These are phyloP conservation scores for Pythium myriotylum DNA, from an alignment of 352 stramenopile species.

Conservation along the genomic window DNA sequence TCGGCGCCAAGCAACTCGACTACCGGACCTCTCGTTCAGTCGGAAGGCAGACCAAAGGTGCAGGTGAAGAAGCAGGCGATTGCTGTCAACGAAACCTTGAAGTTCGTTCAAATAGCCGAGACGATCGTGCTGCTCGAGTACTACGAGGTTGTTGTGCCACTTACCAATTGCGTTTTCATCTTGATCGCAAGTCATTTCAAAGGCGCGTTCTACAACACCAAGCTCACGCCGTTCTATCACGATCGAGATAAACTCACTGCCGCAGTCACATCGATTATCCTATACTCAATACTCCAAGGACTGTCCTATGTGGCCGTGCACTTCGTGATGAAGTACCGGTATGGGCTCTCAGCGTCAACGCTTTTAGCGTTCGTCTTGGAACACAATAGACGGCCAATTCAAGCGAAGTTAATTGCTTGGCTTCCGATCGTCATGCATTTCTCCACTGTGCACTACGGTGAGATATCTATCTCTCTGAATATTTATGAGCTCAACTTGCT, in stretches of 20 bases:
- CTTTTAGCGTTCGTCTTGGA: no score
- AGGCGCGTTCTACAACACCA: conserved; percentile 11
- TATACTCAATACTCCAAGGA: conserved; percentile 5
- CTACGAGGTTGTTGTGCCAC: conserved; percentile 22
- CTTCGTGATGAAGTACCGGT: conserved; percentile 21
- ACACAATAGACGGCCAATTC: no score
- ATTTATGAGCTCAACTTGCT: no score
- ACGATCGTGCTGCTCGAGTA: conserved; percentile 25
- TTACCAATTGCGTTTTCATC: conserved; percentile 20
- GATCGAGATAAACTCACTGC: background rate
- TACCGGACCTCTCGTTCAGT: no score
- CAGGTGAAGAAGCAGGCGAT: background rate
- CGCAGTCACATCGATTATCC: background rate
- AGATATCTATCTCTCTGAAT: no score
- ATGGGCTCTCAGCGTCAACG: conserved; percentile 1
- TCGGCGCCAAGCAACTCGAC: no score
- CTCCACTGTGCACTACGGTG: no score
- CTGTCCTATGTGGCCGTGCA: conserved; percentile 11
- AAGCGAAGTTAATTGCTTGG: no score
- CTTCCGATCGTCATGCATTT: no score
- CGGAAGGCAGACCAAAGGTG: no score
- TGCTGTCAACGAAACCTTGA: conserved; percentile 7
- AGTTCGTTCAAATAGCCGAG: conserved; percentile 13
- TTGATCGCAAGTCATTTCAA: conserved; percentile 1
- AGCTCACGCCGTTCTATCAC: conserved; percentile 8